phyloP scores from a whole-genome alignment of 441 rosid genomes.

The Brassica balearica region DNA sequence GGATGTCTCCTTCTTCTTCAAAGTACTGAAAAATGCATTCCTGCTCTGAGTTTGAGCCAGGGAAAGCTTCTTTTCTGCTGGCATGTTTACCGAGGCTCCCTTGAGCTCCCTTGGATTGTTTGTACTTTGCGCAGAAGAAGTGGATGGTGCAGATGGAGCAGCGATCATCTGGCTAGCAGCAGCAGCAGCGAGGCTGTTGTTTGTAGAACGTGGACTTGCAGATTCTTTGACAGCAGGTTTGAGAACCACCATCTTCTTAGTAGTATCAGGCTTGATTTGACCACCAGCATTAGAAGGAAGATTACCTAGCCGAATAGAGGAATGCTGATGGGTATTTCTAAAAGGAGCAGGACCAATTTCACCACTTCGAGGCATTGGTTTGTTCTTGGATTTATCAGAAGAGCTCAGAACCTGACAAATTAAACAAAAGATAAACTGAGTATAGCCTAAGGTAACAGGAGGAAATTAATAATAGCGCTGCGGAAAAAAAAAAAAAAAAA shows the following conservation, averaged over 20 bases:
- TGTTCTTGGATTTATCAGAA: conserved; percentile 54
- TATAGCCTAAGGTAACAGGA: conserved; percentile 4
- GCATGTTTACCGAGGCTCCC: too few species aligned
- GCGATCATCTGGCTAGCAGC: conserved; percentile 31
- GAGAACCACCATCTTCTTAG: too few species aligned
- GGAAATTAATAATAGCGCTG: not conserved
- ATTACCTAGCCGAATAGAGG: conserved; percentile 48
- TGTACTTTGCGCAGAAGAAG: conserved; percentile 40
- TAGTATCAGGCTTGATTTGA: conserved; percentile 43
- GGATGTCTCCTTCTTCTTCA: conserved; percentile 66
- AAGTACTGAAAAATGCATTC: conserved; percentile 69
- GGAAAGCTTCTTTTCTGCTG: too few species aligned
- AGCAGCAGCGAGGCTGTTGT: conserved; percentile 36
- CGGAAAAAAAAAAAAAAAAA: not conserved
- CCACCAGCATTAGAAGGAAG: conserved; percentile 67
- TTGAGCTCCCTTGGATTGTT: too few species aligned
- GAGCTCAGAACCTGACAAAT: conserved; percentile 48
- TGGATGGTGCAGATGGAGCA: conserved; percentile 47
- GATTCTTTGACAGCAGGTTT: conserved; percentile 49
- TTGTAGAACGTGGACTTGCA: not conserved
- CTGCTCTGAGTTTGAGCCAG: conserved; percentile 79
- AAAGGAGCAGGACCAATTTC: conserved; percentile 52
- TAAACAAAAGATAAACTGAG: conserved; percentile 12
- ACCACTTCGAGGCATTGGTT: conserved; percentile 53
- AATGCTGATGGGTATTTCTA: conserved; percentile 67